These are phyloP conservation scores for Quercus berberidifolia DNA, from an alignment of 306 rosid genomes.

Conservation along the genomic window DNA sequence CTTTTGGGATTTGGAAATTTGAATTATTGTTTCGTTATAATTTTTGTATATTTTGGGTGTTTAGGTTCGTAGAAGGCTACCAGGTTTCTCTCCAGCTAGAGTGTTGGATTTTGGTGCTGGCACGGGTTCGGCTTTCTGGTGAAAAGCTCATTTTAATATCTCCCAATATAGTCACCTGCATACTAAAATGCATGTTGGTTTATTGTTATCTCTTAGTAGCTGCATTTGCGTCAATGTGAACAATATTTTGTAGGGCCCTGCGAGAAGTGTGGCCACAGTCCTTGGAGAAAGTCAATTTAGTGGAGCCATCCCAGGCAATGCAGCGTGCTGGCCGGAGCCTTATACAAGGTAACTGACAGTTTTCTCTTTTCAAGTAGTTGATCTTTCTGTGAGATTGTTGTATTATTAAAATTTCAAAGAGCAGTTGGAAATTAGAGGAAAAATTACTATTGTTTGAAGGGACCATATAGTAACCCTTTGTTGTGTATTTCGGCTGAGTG, in stretches of 20 bases:
- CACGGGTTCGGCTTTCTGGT: slow-evolving; percentile 97
- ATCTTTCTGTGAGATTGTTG: neutral
- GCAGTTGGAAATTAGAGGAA: neutral
- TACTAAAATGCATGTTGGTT: slow-evolving; percentile 9
- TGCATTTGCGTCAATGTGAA: slow-evolving; percentile 12
- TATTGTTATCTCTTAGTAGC: neutral
- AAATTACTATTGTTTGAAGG: neutral
- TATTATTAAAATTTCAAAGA: neutral
- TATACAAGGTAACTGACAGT: slow-evolving; percentile 55
- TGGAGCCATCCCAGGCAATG: slow-evolving; percentile 97
- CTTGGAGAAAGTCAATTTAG: slow-evolving; percentile 67
- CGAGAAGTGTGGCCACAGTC: slow-evolving; percentile 91
- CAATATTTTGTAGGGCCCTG: slow-evolving; percentile 66
- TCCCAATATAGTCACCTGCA: neutral
- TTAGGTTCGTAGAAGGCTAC: slow-evolving; percentile 81
- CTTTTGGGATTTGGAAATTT: neutral
- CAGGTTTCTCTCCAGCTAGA: slow-evolving; percentile 72
- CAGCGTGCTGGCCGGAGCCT: slow-evolving; percentile 86
- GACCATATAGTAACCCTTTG: neutral
- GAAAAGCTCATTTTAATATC: slow-evolving; percentile 24
- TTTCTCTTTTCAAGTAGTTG: neutral
- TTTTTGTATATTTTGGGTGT: neutral
- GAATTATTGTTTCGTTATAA: neutral
- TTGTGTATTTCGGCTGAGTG: no score
- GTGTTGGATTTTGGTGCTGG: slow-evolving; percentile 96